Evolutionary conservation across 2,329 filamentous ascomycete species (phyloP), one percentile per base, ranked within the genome.

Genomic region (Drechmeria coniospora): DNA sequence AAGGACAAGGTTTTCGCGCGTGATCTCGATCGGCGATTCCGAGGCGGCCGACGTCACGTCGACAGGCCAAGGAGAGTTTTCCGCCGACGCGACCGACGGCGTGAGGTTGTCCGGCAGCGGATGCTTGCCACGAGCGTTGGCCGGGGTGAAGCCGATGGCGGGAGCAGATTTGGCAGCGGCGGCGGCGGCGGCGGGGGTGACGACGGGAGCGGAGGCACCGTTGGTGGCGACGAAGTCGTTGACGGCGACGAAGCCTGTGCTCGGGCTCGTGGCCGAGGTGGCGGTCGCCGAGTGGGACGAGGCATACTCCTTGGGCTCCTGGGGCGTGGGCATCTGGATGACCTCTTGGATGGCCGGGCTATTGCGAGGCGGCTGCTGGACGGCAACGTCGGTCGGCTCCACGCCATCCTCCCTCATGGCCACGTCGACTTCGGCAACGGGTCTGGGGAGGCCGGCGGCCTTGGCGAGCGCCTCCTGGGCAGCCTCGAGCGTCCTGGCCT

Each of bases 1-100:
- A 5, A 72, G 48, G 5, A 50, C 38, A 8, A 72, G 48, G 3
- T 43, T 59, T 0, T 54, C 53, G 18, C 49, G 51, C 6, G 53
- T 66, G 31, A 71, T 69, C 17, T 49, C 47, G 17, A 42, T 40
- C 8, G 39, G 27, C 2, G 29, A 26, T 7, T 36, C 40, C 4
- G 25, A 26, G 8, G 31, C 21, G 30, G 16, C 38, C 37, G 27
- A 22, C 2, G 36, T 39, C 2, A n/a, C n/a, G n/a, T n/a, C n/a
- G n/a, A n/a, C n/a, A n/a, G 38, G 38, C 16, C 40, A 44, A 9
- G 47, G 47, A 3, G 47, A 44, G 10, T 34, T 34, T 13, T 47
- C 45, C 10, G 36, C 32, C 5, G 44, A 47, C 20, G 35, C 29
- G 6, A 37, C 40, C 7, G 38, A 43, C 9, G 48, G 45, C 2